Evolutionary conservation across 305 asterid genomes (phyloP).

Genomic region (Coffea humblotiana): DNA sequence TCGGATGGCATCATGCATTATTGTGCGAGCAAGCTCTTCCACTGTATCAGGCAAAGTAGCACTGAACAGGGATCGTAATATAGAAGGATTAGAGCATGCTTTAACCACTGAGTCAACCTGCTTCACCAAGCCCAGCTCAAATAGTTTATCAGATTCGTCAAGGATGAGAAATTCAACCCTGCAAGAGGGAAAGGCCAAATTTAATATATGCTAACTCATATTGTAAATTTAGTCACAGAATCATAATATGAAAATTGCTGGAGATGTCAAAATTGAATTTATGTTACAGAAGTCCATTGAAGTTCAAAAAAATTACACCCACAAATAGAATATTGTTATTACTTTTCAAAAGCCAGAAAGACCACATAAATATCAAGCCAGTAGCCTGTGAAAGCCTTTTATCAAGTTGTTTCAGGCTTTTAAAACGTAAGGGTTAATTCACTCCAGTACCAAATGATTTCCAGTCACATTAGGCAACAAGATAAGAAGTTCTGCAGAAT

Average conservation of each 20-base stretch:
- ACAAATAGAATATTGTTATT: too few relatives aligned
- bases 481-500: not conserved
- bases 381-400: too few relatives aligned
- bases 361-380: too few relatives aligned
- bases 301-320: too few relatives aligned
- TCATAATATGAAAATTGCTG: not conserved
- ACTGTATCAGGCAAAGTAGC: constrained; percentile 93
- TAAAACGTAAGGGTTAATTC: too few relatives aligned
- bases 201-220: not conserved
- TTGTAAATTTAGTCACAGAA: not conserved
- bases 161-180: constrained; percentile 90
- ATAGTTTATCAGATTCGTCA: constrained; percentile 91
- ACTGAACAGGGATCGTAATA: constrained; percentile 74
- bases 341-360: too few relatives aligned
- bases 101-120: constrained; percentile 89
- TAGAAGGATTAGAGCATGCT: constrained; percentile 92
- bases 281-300: too few relatives aligned
- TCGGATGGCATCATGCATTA: constrained; percentile 92
- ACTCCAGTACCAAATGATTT: too few relatives aligned
- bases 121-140: constrained; percentile 85
- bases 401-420: too few relatives aligned
- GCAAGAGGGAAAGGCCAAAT: constrained; percentile 24
- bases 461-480: not conserved
- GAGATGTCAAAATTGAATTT: not conserved
- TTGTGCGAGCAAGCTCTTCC: constrained; percentile 92